Evolutionary conservation across 2,329 filamentous ascomycete species (phyloP), one percentile per base, ranked within the genome.

Genomic region (Dactylellina drechsleri): DNA sequence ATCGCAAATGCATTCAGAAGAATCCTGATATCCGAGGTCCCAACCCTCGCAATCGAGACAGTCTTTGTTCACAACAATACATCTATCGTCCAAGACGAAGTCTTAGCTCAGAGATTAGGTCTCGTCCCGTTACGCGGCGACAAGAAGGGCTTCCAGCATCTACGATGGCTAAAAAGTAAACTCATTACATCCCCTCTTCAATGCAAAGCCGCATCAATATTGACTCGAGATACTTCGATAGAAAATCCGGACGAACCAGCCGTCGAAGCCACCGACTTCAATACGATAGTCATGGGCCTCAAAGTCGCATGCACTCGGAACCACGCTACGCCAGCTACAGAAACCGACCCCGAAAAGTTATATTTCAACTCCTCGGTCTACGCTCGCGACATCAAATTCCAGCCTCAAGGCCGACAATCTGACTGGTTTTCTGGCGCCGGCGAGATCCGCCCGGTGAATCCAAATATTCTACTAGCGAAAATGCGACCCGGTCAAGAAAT

Each of bases 1-100:
- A 89, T 99, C 81, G 92, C 95, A 80, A 99, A 99, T 82, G 95
- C 96, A 80, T 97, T 98, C 85, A 93, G 95, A 76, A 92, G 95
- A 79, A 98, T 98, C 80, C 87, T 98, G 80, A 91, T 99, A 82
- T 88, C 94, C 78, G 96, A 99, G 84, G 91, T 99, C 62, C 93
- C 94, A 16, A 95, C 93, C 1, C 87, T 99, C 53, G 95, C 96
- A 78, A 93, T 99, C 80, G 95, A 99, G 85, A 90, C 89, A 77
- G 92, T 96, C 81, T 99, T 91, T 84, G 89, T 98, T 77, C 88
- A 92, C 81, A 96, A 97, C 85, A 99, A 99, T 85, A 98, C 94
- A 59, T 97, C 92, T 4, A 93, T 99, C 41, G 95, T 99, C 80
- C 94, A 98, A 82, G 95, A 99, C 81, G 95, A 99, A 84, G 94